Evolutionary conservation across 257 asterid species (phyloP), one percentile per base, ranked within the genome.

Genomic region (Verbascum thapsus): DNA sequence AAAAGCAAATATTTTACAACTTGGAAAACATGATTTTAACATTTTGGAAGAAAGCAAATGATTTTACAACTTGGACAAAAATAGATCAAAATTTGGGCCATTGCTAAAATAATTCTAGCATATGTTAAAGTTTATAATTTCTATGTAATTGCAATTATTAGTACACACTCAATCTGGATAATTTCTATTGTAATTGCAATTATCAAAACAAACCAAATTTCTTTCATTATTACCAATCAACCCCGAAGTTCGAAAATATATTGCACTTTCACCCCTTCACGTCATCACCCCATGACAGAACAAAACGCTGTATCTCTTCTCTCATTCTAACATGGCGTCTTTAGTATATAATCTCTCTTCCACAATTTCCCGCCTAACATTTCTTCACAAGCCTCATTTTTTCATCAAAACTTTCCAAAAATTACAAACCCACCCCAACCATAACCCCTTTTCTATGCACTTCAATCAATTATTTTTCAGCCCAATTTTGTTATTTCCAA

Each of bases 351-450:
- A 52, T 57, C 72, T 75, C 16, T 68, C 78, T 47, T 67, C 81
- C 63, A 67, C 75, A 53, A 34, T 81, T 74, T 76, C 80, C 78
- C 86, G 90, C 77, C 61, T 72, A 51, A 61, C 53, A 66, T 68
- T 61, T 44, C 52, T 56, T 30, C 70, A 63, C 61, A 78, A 72
- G 7, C 80, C 85, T 66, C 74, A 72, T 8, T 50, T 65, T 66
- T 50, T 71, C 65, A 7, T 71, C 53, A 68, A 56, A 49, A 8
- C 63, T 50, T 61, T 78, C 7, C 65, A 11, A 34, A 77, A 39
- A n/a, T 40, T 44, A 5, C 66, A 51, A 30, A 23, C 30, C 26
- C 71, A 13, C 54, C 42, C 64, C 19, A 69, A 61, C 69, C 64
- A 12, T 15, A 1, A 22, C 50, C n/a, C 76, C 67, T 42, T 59